These are phyloP conservation scores for Lumnitzera racemosa DNA, from an alignment of 345 rosid genomes.

Conservation along the genomic window DNA sequence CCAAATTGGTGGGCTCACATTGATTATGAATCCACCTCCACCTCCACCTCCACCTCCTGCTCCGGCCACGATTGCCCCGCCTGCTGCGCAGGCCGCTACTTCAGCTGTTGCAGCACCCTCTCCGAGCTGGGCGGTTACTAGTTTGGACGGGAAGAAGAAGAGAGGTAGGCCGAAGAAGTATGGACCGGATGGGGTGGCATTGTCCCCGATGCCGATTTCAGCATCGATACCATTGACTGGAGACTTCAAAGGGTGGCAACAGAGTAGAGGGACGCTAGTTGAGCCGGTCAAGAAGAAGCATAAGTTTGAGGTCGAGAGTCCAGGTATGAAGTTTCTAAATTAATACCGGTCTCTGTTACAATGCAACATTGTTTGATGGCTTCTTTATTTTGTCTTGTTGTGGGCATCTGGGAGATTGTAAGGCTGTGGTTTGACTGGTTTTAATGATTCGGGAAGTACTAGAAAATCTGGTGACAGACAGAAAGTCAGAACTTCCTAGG, in stretches of 20 bases:
- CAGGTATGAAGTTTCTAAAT: conserved; percentile 34
- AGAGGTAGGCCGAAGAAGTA: conserved; percentile 92
- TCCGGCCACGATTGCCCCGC: not conserved
- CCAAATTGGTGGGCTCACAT: conserved; percentile 22
- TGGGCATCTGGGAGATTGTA: not conserved
- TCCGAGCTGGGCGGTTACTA: conserved; percentile 6
- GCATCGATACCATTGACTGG: conserved; percentile 69
- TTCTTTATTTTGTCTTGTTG: not conserved
- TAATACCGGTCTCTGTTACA: not conserved
- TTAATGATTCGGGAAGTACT: no score
- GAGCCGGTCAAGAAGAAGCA: conserved; percentile 49
- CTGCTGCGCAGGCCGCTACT: not conserved
- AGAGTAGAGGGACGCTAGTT: conserved; percentile 44
- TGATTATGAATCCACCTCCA: conserved; percentile 2
- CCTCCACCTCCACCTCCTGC: not conserved
- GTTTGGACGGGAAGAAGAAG: conserved; percentile 57
- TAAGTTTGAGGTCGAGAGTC: conserved; percentile 35
- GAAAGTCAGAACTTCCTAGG: no score
- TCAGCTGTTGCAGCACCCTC: conserved; percentile 3
- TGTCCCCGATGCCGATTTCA: conserved; percentile 91
- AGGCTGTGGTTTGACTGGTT: no score
- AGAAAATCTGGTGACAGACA: no score
- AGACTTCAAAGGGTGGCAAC: conserved; percentile 43
- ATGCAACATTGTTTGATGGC: not conserved
- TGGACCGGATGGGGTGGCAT: conserved; percentile 60